These are phyloP conservation scores for Sporothrix curviconia DNA, from an alignment of 2,329 filamentous ascomycete species.

Conservation along the genomic window DNA sequence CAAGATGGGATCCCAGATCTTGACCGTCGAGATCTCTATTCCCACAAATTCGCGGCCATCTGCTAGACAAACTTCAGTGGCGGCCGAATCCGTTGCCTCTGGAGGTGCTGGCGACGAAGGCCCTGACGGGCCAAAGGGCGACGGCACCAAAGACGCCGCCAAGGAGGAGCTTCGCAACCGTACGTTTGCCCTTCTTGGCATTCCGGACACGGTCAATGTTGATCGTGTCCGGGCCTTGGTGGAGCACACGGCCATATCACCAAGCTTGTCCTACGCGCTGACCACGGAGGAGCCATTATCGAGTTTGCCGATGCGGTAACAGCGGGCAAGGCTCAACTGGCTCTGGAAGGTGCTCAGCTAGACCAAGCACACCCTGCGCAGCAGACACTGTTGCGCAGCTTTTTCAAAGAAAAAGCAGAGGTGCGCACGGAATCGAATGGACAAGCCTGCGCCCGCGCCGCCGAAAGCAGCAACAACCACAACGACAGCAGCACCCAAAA, in stretches of 20 bases:
- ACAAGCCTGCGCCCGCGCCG: conserved; percentile 27
- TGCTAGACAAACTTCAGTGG: conserved; percentile 35
- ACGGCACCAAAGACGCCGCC: conserved; percentile 14
- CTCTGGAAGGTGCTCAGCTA: conserved; percentile 50
- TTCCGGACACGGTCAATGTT: conserved; percentile 90
- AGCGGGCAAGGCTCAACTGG: conserved; percentile 64
- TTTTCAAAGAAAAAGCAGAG: conserved; percentile 43
- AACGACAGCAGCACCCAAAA: conserved; percentile 24
- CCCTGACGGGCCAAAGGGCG: conserved; percentile 29
- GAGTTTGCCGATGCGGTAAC: conserved; percentile 67
- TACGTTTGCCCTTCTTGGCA: conserved; percentile 73
- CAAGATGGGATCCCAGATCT: conserved; percentile 59
- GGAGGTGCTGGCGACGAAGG: conserved; percentile 32
- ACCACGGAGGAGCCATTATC: conserved; percentile 78
- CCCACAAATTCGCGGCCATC: conserved; percentile 50
- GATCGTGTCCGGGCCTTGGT: conserved; percentile 69
- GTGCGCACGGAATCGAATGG: conserved; percentile 37
- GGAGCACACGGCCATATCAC: conserved; percentile 59
- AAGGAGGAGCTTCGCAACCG: conserved; percentile 20
- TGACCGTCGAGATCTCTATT: conserved; percentile 58
- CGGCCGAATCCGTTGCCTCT: conserved; percentile 27
- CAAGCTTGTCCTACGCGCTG: conserved; percentile 72
- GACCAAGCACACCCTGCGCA: conserved; percentile 44
- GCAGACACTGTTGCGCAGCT: conserved; percentile 50
- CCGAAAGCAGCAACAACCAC: conserved; percentile 23